These are phyloP conservation scores for Alternaria sp. DNA, from an alignment of 2,329 filamentous ascomycete species.

Conservation along the genomic window DNA sequence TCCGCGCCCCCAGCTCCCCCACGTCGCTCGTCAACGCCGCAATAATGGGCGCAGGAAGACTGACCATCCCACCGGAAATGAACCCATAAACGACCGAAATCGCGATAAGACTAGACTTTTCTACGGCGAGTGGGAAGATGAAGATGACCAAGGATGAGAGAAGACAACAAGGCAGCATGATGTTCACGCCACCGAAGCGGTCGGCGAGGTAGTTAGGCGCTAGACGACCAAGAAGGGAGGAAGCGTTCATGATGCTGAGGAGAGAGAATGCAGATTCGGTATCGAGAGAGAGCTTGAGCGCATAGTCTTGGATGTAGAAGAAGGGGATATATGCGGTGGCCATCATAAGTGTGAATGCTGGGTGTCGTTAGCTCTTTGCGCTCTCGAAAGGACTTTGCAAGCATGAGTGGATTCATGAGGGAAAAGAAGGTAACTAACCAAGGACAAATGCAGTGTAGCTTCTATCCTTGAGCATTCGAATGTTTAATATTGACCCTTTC, in stretches of 20 bases:
- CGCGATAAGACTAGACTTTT: not conserved
- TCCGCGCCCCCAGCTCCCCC: conserved; percentile 52
- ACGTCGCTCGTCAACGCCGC: conserved; percentile 46
- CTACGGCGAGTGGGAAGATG: not conserved
- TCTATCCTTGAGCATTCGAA: not conserved
- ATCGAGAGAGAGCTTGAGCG: not conserved
- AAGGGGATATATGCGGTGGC: not conserved
- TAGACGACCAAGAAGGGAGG: not conserved
- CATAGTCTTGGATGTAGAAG: not conserved
- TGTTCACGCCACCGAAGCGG: conserved; percentile 41
- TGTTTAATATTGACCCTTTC: conserved; percentile 25
- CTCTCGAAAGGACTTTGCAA: not conserved
- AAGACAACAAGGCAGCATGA: conserved; percentile 40
- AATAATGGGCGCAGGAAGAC: conserved; percentile 49
- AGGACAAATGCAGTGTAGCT: not conserved
- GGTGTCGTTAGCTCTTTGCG: not conserved
- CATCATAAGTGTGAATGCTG: not conserved
- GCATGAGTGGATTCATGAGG: not conserved
- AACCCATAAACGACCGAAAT: conserved; percentile 37
- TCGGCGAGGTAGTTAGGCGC: not conserved
- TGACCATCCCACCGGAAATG: conserved; percentile 51
- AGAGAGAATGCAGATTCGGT: not conserved
- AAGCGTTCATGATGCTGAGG: not conserved
- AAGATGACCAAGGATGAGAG: conserved; percentile 35
- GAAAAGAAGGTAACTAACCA: not conserved